phyloP scores from a whole-genome alignment of 192 early-diverging fungal genomes.

The Gonapodya prolifera region DNA sequence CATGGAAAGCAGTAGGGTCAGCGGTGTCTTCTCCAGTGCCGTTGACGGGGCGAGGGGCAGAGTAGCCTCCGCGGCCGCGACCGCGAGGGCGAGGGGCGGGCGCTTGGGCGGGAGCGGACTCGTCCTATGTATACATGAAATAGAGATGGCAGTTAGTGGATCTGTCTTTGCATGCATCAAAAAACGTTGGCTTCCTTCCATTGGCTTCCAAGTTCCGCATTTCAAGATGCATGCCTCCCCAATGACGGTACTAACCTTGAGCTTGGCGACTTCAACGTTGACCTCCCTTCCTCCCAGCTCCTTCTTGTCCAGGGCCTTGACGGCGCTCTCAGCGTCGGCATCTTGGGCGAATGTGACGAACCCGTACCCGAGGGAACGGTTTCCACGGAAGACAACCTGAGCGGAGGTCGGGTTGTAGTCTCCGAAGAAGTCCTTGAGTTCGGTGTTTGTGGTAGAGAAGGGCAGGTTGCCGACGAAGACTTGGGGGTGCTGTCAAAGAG shows the following conservation, averaged over 20 bases:
- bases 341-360: conserved; percentile 75
- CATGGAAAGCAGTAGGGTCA: background rate
- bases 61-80: conserved; percentile 17
- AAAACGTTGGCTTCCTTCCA: background rate
- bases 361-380: conserved; percentile 83
- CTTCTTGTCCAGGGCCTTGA: conserved; percentile 46
- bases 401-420: conserved; percentile 33
- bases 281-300: conserved; percentile 54
- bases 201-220: background rate
- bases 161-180: background rate
- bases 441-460: conserved; percentile 71
- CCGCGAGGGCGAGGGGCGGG: conserved; percentile 10
- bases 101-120: background rate
- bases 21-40: conserved; percentile 10
- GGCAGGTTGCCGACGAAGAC: conserved; percentile 94
- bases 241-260: conserved; percentile 22
- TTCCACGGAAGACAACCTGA: conserved; percentile 66
- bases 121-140: background rate
- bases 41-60: conserved; percentile 8
- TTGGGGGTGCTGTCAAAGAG: conserved; percentile 28
- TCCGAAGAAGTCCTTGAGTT: conserved; percentile 65
- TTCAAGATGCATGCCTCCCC: no score
- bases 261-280: conserved; percentile 80
- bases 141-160: background rate
- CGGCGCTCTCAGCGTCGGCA: conserved; percentile 55